Percentiles rank a stretch among this genome's conserved stretches.
These are phyloP conservation scores for Botrytis sinoallii DNA, from an alignment of 2,329 filamentous ascomycete species.

Conservation along the genomic window DNA sequence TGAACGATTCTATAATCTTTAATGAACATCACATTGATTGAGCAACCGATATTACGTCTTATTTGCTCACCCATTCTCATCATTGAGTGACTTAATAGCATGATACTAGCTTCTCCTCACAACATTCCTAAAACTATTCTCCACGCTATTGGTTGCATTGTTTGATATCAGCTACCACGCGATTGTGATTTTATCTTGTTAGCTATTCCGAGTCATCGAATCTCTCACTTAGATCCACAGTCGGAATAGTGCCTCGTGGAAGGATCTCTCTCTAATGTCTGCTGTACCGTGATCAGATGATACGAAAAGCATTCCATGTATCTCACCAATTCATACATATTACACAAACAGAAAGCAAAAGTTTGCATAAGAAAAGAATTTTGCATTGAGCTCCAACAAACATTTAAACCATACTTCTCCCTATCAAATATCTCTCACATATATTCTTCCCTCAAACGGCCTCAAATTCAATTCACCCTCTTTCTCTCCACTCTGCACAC, in stretches of 20 bases:
- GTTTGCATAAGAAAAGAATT: background rate
- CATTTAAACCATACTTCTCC: background rate
- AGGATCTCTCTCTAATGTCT: background rate
- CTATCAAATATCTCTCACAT: background rate
- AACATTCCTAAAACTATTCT: background rate
- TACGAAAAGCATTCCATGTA: background rate
- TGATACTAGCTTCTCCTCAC: background rate
- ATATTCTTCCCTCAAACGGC: slow-evolving; percentile 9
- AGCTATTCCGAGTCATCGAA: background rate
- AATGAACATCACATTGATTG: background rate
- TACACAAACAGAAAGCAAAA: background rate
- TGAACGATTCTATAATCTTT: background rate
- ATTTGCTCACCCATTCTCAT: background rate
- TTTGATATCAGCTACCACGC: background rate
- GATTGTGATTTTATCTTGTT: background rate
- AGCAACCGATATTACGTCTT: background rate
- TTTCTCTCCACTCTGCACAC: background rate
- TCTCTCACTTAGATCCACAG: background rate
- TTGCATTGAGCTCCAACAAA: background rate
- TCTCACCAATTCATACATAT: background rate
- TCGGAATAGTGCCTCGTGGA: background rate
- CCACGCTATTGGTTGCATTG: background rate
- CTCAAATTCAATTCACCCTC: background rate
- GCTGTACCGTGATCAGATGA: background rate
- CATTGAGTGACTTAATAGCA: background rate